These are phyloP conservation scores for Symbiodinium natans DNA, from an alignment of 73 alveolate genomes.

Conservation along the genomic window DNA sequence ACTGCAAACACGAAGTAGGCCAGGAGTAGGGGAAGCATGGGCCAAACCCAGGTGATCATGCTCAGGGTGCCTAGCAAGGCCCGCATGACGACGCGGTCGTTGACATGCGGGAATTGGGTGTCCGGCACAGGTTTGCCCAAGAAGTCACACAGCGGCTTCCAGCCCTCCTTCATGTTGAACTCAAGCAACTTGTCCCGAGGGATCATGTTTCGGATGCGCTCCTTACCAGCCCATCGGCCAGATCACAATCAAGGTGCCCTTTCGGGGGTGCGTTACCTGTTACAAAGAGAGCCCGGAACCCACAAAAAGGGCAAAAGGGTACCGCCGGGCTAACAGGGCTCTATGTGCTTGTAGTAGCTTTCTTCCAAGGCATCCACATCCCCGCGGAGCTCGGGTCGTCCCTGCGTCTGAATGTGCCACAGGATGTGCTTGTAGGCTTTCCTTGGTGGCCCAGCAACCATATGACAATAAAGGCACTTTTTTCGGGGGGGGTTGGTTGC, in stretches of 20 bases:
- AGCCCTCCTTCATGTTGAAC: not conserved
- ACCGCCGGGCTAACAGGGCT: too few species aligned
- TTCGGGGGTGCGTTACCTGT: too few species aligned
- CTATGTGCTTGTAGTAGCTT: conserved; percentile 2
- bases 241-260: too few species aligned
- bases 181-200: conserved; percentile 4
- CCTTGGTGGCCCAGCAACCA: too few species aligned
- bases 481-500: too few species aligned
- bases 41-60: conserved; percentile 12
- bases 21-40: not conserved
- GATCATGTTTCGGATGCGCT: not conserved
- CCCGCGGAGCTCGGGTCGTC: not conserved
- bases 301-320: too few species aligned
- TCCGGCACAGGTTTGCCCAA: not conserved
- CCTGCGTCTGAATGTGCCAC: conserved; percentile 4
- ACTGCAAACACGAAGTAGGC: not conserved
- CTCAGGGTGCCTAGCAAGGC: conserved; percentile 14
- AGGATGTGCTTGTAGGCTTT: not conserved
- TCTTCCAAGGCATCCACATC: conserved; percentile 3
- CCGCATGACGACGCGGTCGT: conserved; percentile 16
- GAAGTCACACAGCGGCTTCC: not conserved
- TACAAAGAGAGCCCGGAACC: too few species aligned
- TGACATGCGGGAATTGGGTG: not conserved
- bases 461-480: too few species aligned
- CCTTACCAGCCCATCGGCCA: too few species aligned